A percentile compares a stretch with the other conserved stretches of the same genome.
phyloP scores from a whole-genome alignment of 73 alveolate species.

The Paramecium biaurelia region DNA sequence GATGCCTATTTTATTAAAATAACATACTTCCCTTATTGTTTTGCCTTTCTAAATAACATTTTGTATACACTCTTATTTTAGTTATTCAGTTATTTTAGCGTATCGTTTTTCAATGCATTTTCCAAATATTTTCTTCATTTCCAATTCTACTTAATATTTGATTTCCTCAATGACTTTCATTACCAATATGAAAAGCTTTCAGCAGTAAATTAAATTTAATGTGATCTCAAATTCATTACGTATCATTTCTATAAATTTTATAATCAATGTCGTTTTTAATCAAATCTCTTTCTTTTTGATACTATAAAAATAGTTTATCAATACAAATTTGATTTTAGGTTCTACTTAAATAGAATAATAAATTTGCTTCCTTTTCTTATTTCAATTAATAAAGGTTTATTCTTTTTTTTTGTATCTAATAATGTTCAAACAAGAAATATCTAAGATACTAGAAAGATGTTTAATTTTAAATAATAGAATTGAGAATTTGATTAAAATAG shows the following conservation, averaged over 20 bases:
- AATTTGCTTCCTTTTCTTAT: background rate
- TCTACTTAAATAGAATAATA: background rate
- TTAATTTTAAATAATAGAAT: background rate
- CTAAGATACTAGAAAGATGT: background rate
- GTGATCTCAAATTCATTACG: background rate
- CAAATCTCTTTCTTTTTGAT: background rate
- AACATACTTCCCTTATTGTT: background rate
- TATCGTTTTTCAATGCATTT: slow-evolving; percentile 25
- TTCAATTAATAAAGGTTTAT: no score
- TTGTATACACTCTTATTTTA: background rate
- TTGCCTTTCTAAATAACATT: background rate
- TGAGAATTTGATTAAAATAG: background rate
- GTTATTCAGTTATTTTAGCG: background rate
- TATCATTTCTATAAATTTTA: background rate
- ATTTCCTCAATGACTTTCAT: slow-evolving; percentile 25
- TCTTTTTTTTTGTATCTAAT: no score
- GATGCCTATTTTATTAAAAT: background rate
- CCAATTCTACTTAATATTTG: background rate
- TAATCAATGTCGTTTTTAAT: background rate
- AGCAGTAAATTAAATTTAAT: background rate
- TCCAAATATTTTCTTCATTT: background rate
- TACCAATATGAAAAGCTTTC: background rate
- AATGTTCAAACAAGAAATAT: background rate
- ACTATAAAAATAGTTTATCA: background rate
- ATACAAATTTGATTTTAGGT: background rate